Conservation (phyloP, 2,329 filamentous ascomycete genomes). For the Clonostachys rosea region DNA sequence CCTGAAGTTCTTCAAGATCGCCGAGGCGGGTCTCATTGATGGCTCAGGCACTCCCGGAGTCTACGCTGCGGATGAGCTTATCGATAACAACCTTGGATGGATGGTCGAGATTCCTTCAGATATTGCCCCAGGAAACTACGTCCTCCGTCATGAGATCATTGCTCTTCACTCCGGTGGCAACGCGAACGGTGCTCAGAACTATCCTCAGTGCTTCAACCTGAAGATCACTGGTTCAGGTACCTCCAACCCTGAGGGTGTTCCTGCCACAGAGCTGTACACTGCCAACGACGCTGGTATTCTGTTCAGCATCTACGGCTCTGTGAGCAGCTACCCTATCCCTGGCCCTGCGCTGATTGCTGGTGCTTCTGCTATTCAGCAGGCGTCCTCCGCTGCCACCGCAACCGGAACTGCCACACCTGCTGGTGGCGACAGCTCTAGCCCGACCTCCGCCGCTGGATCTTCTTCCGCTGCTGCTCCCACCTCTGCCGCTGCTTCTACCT, state of each 20-base stretch:
- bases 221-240: conserved; percentile 32
- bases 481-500: not conserved
- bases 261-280: conserved; percentile 31
- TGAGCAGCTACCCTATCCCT: conserved; percentile 10
- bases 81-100: conserved; percentile 37
- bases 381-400: conserved; percentile 1
- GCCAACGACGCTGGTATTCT: conserved; percentile 32
- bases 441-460: not conserved
- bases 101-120: conserved; percentile 35
- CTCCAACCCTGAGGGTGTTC: conserved; percentile 22
- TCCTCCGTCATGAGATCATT: conserved; percentile 47
- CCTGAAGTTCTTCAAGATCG: conserved; percentile 57
- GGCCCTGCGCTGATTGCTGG: conserved; percentile 6
- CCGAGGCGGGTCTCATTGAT: conserved; percentile 38
- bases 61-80: conserved; percentile 51
- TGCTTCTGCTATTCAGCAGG: not conserved
- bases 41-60: conserved; percentile 35
- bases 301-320: conserved; percentile 23
- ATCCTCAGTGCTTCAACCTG: conserved; percentile 46
- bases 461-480: conserved; percentile 1
- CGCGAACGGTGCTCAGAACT: conserved; percentile 37
- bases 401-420: conserved; percentile 3
- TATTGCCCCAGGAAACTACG: conserved; percentile 43
- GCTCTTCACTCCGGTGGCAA: conserved; percentile 37
- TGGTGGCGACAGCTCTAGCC: conserved; percentile 3